Percentiles rank a stretch among this genome's conserved stretches.
Evolutionary conservation across 148 eudicot species (phyloP).

Genomic region (Cornus controversa): DNA sequence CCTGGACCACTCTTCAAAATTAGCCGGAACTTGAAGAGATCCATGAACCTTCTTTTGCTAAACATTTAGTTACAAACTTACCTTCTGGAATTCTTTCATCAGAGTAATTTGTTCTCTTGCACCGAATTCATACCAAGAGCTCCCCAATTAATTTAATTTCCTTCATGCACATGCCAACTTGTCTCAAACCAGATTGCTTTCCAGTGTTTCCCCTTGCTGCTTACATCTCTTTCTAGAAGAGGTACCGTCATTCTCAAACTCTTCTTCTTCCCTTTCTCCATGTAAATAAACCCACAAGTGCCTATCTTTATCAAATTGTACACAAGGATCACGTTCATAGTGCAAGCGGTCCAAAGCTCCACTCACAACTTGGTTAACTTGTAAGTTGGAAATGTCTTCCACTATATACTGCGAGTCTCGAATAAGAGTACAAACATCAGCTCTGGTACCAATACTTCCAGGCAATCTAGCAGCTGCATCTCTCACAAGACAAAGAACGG

Average conservation of each 20-base stretch:
- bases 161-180: neutral
- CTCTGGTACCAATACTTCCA: slow-evolving; percentile 80
- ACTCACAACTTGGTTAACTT: slow-evolving; percentile 83
- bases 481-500: slow-evolving; percentile 84
- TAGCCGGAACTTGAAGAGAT: slow-evolving; percentile 17
- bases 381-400: slow-evolving; percentile 68
- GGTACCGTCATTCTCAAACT: slow-evolving; percentile 82
- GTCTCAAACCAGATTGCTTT: neutral
- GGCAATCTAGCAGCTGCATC: slow-evolving; percentile 92
- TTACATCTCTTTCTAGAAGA: slow-evolving; percentile 78
- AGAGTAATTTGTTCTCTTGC: slow-evolving; percentile 32
- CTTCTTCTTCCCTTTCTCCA: slow-evolving; percentile 85
- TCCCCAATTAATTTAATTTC: neutral
- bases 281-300: slow-evolving; percentile 88
- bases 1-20: slow-evolving; percentile 20
- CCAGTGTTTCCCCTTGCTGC: slow-evolving; percentile 34
- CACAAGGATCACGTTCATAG: slow-evolving; percentile 90
- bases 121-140: slow-evolving; percentile 16
- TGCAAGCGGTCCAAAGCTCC: slow-evolving; percentile 92
- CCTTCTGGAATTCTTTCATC: slow-evolving; percentile 35
- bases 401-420: slow-evolving; percentile 81
- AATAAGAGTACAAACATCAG: slow-evolving; percentile 78
- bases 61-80: neutral
- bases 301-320: slow-evolving; percentile 66
- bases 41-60: slow-evolving; percentile 35